Evolutionary conservation across 2,329 filamentous ascomycete species (phyloP).

Genomic region (Penicillium sclerotiorum): DNA sequence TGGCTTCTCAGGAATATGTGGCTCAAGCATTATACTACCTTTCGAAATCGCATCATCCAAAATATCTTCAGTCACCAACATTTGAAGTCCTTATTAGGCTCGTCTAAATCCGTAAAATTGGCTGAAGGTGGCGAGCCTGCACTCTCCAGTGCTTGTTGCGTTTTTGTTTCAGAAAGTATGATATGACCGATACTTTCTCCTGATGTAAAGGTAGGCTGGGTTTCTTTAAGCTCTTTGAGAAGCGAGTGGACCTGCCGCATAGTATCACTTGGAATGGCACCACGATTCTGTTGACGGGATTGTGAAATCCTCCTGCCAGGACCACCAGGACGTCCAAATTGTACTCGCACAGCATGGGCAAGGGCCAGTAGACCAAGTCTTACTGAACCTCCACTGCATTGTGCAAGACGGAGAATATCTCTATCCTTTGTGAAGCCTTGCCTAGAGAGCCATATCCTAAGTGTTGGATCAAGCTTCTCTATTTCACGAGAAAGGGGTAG

Average conservation of each 20-base stretch:
- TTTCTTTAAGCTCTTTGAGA: not conserved
- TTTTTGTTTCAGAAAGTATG: not conserved
- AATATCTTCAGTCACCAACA: not conserved
- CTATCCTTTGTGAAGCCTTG: not conserved
- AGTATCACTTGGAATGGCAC: constrained; percentile 1
- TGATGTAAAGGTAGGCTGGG: not conserved
- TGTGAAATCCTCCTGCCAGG: not conserved
- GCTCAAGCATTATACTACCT: not conserved
- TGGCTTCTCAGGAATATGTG: not conserved
- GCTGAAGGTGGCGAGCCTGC: no score
- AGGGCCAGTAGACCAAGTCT: constrained; percentile 4
- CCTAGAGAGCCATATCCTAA: constrained; percentile 3
- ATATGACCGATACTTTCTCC: not conserved
- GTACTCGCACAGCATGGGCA: not conserved
- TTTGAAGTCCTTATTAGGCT: not conserved
- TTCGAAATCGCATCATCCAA: not conserved
- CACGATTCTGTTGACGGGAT: not conserved
- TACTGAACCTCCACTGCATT: not conserved
- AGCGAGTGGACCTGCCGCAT: not conserved
- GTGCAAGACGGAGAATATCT: constrained; percentile 1
- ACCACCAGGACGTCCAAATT: not conserved
- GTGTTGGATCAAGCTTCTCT: not conserved
- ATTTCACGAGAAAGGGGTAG: not conserved
- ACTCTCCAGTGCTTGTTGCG: no score
- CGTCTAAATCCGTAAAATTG: not conserved